Conservation (phyloP, 495 filamentous ascomycete genomes). For the Penicillium crystallinum region DNA sequence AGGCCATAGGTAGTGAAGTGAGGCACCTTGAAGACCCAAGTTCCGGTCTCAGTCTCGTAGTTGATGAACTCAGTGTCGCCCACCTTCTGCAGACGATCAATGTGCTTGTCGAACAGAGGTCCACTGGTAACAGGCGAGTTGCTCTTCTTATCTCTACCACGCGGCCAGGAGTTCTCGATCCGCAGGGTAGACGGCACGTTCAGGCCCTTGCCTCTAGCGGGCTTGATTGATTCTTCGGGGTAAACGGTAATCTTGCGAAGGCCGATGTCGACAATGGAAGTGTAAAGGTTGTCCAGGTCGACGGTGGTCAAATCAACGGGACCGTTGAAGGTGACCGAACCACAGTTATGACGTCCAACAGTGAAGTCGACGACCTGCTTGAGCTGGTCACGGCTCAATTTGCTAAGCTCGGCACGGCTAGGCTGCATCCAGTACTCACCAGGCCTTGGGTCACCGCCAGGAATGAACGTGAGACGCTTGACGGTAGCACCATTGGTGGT, state of each 20-base stretch:
- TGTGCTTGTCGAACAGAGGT: conserved; percentile 66
- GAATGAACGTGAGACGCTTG: conserved; percentile 26
- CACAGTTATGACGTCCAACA: conserved; percentile 76
- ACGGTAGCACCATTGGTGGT: conserved; percentile 23
- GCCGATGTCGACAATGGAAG: conserved; percentile 65
- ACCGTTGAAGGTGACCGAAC: conserved; percentile 71
- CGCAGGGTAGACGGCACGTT: conserved; percentile 84
- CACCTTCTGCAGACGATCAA: conserved; percentile 73
- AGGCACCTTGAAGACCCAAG: conserved; percentile 86
- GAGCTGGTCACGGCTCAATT: conserved; percentile 67
- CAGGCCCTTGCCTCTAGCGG: conserved; percentile 74
- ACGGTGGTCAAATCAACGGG: conserved; percentile 74
- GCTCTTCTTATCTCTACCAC: conserved; percentile 55
- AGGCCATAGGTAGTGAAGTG: conserved; percentile 97
- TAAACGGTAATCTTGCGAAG: conserved; percentile 83
- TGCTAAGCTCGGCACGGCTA: conserved; percentile 59
- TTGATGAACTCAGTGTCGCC: conserved; percentile 71
- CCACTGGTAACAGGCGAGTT: conserved; percentile 51
- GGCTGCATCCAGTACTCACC: conserved; percentile 87
- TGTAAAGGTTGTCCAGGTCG: conserved; percentile 66
- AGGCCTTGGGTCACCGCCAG: conserved; percentile 50
- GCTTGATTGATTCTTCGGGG: conserved; percentile 66
- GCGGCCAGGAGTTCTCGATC: conserved; percentile 87
- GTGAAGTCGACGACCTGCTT: conserved; percentile 65
- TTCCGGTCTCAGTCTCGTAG: conserved; percentile 72